Base-by-base conservation (phyloP, 257 asterid genomes). In the Echites panduratus region DNA sequence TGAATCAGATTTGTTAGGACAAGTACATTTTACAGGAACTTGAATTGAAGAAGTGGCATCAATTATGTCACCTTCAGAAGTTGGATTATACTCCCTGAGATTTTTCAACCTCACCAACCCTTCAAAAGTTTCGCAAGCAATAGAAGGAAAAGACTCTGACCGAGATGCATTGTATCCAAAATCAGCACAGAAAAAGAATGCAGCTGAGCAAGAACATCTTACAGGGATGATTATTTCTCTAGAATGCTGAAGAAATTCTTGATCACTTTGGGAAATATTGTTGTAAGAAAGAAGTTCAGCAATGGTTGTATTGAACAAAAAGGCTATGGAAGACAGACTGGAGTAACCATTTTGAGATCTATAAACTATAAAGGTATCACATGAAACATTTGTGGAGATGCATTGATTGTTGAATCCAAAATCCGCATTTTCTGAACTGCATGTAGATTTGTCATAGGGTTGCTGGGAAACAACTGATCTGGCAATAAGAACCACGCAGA, bases 11-110 rank as follows among this genome's bases (percentile, higher is more conserved):
- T 49, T 14, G 66, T 70, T 50, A n/a, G 79, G 75, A 70, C 75
- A 76, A 24, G 75, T 8, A 62, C 79, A 76, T 62, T 27, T 70
- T 19, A 70, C 13, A 10, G 79, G 79, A 48, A 76, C 70, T 7
- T 50, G 58, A 2, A 76, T 40, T 13, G 58, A 76, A 47, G 67
- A 58, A 70, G 48, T 61, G 3, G 38, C 38, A 32, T 32, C 38
- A 32, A 32, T 32, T 32, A 32, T 32, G 22, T 48, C 75, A 76
- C 75, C 75, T 38, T 13, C 22, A 40, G 62, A 61, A 32, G 3
- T 53, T 48, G 17, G 70, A 70, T 68, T 57, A 40, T 41, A 62
- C 9, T 4, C 63, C 63, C 38, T 9, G 44, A 75, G 75, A 70
- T 24, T 59, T 38, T 19, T 14, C 38, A 59, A 54, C 13, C 32